Evolutionary conservation across 352 stramenopile genomes (phyloP).

Genomic region (Peronospora destructor): DNA sequence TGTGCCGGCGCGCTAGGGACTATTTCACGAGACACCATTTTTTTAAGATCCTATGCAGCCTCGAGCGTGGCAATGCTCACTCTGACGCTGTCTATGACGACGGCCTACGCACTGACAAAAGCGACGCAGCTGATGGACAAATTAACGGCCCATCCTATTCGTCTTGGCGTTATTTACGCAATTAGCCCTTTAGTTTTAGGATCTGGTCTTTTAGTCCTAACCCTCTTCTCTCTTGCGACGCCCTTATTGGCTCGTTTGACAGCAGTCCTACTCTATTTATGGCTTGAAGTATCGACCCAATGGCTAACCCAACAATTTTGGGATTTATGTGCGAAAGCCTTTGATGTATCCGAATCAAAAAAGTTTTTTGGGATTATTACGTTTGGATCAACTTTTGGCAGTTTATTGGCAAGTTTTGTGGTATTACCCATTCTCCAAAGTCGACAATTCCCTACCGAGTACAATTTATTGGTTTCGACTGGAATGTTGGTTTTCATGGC

Average conservation of each 20-base stretch:
- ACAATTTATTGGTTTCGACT: conserved; percentile 55
- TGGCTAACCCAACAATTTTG: conserved; percentile 82
- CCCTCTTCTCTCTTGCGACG: conserved; percentile 39
- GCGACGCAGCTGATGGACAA: conserved; percentile 32
- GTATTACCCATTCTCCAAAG: conserved; percentile 52
- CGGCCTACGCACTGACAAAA: conserved; percentile 56
- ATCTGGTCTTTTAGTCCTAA: conserved; percentile 35
- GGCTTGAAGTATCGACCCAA: conserved; percentile 69
- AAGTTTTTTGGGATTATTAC: conserved; percentile 85
- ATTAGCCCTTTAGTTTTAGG: conserved; percentile 39
- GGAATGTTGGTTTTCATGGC: conserved; percentile 55
- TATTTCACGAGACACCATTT: conserved; percentile 79
- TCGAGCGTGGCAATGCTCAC: conserved; percentile 69
- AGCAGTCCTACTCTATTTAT: conserved; percentile 71
- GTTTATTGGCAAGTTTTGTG: conserved; percentile 63
- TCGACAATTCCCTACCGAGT: conserved; percentile 54
- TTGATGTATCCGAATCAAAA: conserved; percentile 76
- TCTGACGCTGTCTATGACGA: conserved; percentile 62
- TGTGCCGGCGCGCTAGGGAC: conserved; percentile 64
- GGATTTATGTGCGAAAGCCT: conserved; percentile 76
- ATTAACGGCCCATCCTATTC: conserved; percentile 21
- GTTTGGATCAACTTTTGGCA: conserved; percentile 77
- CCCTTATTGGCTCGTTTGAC: conserved; percentile 36
- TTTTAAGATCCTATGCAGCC: conserved; percentile 63
- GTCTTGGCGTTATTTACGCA: conserved; percentile 47